These are phyloP conservation scores for Epichloe gansuensis DNA, from an alignment of 2,329 filamentous ascomycete species.

Conservation along the genomic window DNA sequence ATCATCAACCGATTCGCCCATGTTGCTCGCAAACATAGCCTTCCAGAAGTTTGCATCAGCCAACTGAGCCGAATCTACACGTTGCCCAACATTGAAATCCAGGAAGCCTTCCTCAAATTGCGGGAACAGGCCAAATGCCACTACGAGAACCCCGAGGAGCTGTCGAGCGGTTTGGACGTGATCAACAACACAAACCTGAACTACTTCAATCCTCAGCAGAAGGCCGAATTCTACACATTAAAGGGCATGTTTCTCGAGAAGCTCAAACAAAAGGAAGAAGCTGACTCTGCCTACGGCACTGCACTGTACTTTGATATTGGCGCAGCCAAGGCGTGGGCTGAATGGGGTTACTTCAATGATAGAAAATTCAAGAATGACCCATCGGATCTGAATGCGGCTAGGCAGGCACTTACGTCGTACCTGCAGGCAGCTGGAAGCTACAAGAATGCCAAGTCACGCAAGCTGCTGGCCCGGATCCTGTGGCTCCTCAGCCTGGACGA, in stretches of 20 bases:
- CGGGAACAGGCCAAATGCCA: slow-evolving; percentile 98
- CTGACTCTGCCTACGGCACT: slow-evolving; percentile 86
- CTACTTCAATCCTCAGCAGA: slow-evolving; percentile 92
- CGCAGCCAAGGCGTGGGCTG: slow-evolving; percentile 93
- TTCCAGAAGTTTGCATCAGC: slow-evolving; percentile 93
- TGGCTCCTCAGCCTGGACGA: slow-evolving; percentile 95
- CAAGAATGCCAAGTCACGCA: slow-evolving; percentile 93
- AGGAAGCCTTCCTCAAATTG: slow-evolving; percentile 95
- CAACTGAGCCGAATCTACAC: slow-evolving; percentile 98
- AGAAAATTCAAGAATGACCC: slow-evolving; percentile 89
- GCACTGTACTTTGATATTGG: slow-evolving; percentile 93
- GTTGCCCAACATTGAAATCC: slow-evolving; percentile 97
- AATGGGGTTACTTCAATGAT: slow-evolving; percentile 98
- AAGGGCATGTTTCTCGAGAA: slow-evolving; percentile 99
- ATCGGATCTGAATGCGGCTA: slow-evolving; percentile 65
- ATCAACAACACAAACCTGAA: slow-evolving; percentile 99
- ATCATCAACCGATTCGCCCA: slow-evolving; percentile 99
- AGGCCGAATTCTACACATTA: slow-evolving; percentile 96
- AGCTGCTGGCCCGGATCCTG: slow-evolving; percentile 81
- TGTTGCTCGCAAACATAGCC: slow-evolving; percentile 89
- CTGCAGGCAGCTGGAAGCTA: slow-evolving; percentile 91
- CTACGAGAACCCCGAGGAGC: slow-evolving; percentile 87
- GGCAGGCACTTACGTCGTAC: slow-evolving; percentile 90
- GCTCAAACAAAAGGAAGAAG: slow-evolving; percentile 77
- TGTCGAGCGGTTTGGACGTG: slow-evolving; percentile 86